Conservation (phyloP, 495 filamentous ascomycete genomes). For the Podospora conica region DNA sequence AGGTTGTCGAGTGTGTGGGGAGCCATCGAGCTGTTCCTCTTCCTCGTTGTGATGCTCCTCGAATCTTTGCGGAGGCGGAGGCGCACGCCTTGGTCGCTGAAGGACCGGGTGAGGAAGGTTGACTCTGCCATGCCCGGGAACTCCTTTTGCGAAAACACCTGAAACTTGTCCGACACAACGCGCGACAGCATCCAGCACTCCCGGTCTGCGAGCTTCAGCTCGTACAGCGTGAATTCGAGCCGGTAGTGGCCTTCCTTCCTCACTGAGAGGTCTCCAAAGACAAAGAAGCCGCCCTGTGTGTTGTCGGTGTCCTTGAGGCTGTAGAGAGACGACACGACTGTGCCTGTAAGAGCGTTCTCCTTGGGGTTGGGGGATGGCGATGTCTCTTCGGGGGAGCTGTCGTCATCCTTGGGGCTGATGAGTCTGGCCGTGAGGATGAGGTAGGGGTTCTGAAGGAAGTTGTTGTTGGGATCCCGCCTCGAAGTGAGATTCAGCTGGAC, state of each 20-base stretch:
- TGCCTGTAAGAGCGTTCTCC: slow-evolving; percentile 55
- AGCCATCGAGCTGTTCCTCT: slow-evolving; percentile 28
- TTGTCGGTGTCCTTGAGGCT: slow-evolving; percentile 89
- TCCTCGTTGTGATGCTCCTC: slow-evolving; percentile 38
- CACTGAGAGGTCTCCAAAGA: slow-evolving; percentile 91
- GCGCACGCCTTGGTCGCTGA: slow-evolving; percentile 91
- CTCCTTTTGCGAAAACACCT: slow-evolving; percentile 67
- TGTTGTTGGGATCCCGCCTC: slow-evolving; percentile 68
- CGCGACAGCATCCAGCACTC: slow-evolving; percentile 53
- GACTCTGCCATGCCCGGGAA: slow-evolving; percentile 88
- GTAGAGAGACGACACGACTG: slow-evolving; percentile 86
- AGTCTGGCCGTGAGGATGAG: slow-evolving; percentile 68
- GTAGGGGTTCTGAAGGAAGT: slow-evolving; percentile 55
- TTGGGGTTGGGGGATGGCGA: slow-evolving; percentile 36
- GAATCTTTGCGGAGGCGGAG: slow-evolving; percentile 82
- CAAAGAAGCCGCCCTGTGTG: slow-evolving; percentile 89
- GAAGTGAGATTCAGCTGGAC: slow-evolving; percentile 71
- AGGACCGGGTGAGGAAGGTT: slow-evolving; percentile 83
- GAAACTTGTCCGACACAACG: slow-evolving; percentile 67
- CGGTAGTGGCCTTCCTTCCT: slow-evolving; percentile 72
- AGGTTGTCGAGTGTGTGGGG: slow-evolving; percentile 11
- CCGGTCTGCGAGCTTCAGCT: slow-evolving; percentile 67
- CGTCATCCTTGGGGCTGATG: slow-evolving; percentile 44
- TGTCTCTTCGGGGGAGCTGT: slow-evolving; percentile 40
- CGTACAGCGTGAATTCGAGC: slow-evolving; percentile 80